A percentile compares a stretch with the other conserved stretches of the same genome.
These are phyloP conservation scores for Fistulifera pelliculosa DNA, from an alignment of 108 stramenopile genomes.

Conservation along the genomic window DNA sequence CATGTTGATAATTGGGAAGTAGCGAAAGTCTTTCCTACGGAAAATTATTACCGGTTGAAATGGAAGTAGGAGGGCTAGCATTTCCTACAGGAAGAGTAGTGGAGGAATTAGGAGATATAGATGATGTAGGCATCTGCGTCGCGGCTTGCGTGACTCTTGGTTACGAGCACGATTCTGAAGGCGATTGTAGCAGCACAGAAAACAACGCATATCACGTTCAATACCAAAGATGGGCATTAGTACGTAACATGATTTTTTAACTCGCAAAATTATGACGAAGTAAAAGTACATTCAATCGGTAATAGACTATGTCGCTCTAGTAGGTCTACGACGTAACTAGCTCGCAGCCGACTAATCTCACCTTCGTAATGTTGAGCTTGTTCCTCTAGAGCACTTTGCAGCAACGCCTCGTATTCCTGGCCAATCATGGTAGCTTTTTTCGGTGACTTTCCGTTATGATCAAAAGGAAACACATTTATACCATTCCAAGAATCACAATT, in stretches of 20 bases:
- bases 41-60: constrained; percentile 46
- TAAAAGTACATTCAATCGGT: no score
- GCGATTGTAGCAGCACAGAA: background rate
- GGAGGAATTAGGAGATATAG: constrained; percentile 50
- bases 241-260: no score
- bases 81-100: constrained; percentile 66
- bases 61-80: constrained; percentile 44
- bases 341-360: constrained; percentile 56
- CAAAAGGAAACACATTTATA: no score
- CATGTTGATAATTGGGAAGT: constrained; percentile 18
- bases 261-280: no score
- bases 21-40: constrained; percentile 61
- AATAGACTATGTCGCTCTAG: no score
- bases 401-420: constrained; percentile 78
- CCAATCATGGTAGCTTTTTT: constrained; percentile 80
- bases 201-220: constrained; percentile 26
- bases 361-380: constrained; percentile 83
- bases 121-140: constrained; percentile 56
- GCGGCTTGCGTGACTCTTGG: constrained; percentile 63
- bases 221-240: constrained; percentile 42
- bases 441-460: constrained; percentile 23
- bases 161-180: constrained; percentile 29
- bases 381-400: constrained; percentile 85
- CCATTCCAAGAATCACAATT: background rate
- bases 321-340: no score